phyloP scores from a whole-genome alignment of 1,139 yeast species.

The Scheffersomyces segobiensis region DNA sequence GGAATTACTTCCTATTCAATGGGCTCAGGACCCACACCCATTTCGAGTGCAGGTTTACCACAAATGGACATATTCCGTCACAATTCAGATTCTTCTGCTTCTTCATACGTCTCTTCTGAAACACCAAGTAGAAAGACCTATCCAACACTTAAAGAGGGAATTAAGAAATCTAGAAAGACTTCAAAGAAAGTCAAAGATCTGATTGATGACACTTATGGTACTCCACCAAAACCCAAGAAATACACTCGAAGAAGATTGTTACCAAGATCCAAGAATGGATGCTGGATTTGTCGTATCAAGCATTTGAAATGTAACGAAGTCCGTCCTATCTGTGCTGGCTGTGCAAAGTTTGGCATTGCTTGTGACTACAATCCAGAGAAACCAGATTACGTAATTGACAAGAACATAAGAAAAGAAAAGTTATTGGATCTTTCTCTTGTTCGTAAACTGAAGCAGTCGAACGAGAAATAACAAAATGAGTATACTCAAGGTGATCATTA shows the following conservation, averaged over 20 bases:
- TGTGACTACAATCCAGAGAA: constrained; percentile 47
- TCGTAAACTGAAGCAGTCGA: constrained; percentile 29
- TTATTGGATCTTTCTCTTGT: constrained; percentile 32
- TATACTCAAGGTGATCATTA: neutral
- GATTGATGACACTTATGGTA: neutral
- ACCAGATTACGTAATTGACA: constrained; percentile 44
- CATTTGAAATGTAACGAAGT: constrained; percentile 50
- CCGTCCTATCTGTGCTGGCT: constrained; percentile 41
- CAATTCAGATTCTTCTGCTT: constrained; percentile 22
- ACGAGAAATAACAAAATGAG: constrained; percentile 6
- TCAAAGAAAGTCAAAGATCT: neutral
- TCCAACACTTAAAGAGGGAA: constrained; percentile 16
- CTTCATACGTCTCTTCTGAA: constrained; percentile 14
- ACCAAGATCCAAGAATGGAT: constrained; percentile 47
- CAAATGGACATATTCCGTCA: constrained; percentile 29
- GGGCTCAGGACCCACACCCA: constrained; percentile 7
- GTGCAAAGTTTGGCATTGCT: constrained; percentile 41
- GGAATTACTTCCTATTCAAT: constrained; percentile 10
- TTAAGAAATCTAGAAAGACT: constrained; percentile 12
- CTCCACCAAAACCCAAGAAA: constrained; percentile 26
- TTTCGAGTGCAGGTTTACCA: constrained; percentile 16
- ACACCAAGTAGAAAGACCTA: constrained; percentile 21
- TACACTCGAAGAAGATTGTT: constrained; percentile 43
- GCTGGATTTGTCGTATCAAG: constrained; percentile 53
- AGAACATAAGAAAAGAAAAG: constrained; percentile 35